These are phyloP conservation scores for Blakeslea trispora DNA, from an alignment of 371 early-diverging fungal species.

Conservation along the genomic window DNA sequence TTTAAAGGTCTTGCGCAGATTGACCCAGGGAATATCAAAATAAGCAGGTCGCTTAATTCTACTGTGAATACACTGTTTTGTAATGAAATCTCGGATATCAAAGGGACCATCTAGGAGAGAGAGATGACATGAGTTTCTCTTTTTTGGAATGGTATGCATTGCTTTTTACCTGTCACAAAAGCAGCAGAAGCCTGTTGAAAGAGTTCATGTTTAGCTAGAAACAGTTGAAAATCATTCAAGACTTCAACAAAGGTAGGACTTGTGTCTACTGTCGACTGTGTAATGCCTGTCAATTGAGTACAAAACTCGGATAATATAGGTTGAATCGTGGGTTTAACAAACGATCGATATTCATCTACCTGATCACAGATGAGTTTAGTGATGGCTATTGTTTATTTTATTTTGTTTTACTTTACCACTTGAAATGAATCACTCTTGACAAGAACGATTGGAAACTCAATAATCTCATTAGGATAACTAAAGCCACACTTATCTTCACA, in stretches of 20 bases:
- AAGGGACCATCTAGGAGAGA: conserved; percentile 68
- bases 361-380: too few species aligned
- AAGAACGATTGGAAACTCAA: conserved; percentile 82
- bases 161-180: conserved; percentile 54
- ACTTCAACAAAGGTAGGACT: conserved; percentile 56
- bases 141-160: too few species aligned
- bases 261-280: conserved; percentile 57
- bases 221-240: conserved; percentile 43
- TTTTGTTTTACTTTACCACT: too few species aligned
- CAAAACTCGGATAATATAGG: conserved; percentile 76
- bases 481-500: conserved; percentile 64
- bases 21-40: conserved; percentile 63
- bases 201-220: conserved; percentile 43
- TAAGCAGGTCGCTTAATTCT: conserved; percentile 49
- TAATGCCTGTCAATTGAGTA: conserved; percentile 71
- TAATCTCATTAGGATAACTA: conserved; percentile 75
- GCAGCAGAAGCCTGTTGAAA: conserved; percentile 52
- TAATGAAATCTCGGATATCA: conserved; percentile 81
- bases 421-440: conserved; percentile 61
- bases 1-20: conserved; percentile 55
- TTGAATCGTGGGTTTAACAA: conserved; percentile 68
- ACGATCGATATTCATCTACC: conserved; percentile 74
- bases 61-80: conserved; percentile 62
- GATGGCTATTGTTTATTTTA: too few species aligned
- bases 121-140: too few species aligned